Conservation (phyloP, 306 rosid species). For the peach (Prunus persica) region Prunus_persica_NCBIv2 NC_034011.1:26467501-26468000, state of each 20-base stretch:
- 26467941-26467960: conserved; percentile 11
- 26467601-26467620: background rate
- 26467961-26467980: conserved; percentile 16
- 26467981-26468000: background rate
- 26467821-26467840: conserved; percentile 76
- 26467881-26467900: conserved; percentile 46
- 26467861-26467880: conserved; percentile 99
- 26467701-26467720: background rate
- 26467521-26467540: background rate
- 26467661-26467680: conserved; percentile 5
- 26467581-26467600: background rate
- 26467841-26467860: conserved; percentile 95
- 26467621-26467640: background rate
- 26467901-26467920: conserved; percentile 24
- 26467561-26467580: background rate
- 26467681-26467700: background rate
- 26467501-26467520: conserved; percentile 10
- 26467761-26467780: conserved; percentile 89
- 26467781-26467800: conserved; percentile 93
- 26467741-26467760: conserved; percentile 9
- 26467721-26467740: background rate
- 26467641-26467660: background rate
- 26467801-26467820: conserved; percentile 91
- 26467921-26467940: conserved; percentile 22
- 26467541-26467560: background rate